A percentile compares a stretch with the other conserved stretches of the same genome.
Conservation (phyloP, 2,329 filamentous ascomycete genomes). For the Nigrospora osmanthi region DNA sequence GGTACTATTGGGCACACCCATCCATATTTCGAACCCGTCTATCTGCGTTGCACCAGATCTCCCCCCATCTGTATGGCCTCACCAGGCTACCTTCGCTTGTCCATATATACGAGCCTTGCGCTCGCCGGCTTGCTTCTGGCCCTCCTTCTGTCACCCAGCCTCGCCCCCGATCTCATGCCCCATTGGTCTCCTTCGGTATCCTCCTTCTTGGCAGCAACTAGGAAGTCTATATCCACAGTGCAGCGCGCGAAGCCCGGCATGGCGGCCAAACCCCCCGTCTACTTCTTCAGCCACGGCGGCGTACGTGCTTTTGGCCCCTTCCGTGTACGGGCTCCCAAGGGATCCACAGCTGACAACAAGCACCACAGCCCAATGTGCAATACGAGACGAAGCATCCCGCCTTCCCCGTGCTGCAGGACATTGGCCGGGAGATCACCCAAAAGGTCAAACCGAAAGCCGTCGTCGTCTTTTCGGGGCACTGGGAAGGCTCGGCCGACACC, state of each 20-base stretch:
- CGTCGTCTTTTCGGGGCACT: slow-evolving; percentile 60
- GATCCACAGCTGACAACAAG: slow-evolving; percentile 4
- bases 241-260: slow-evolving; percentile 9
- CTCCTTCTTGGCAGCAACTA: slow-evolving; percentile 6
- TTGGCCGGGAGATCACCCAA: slow-evolving; percentile 52
- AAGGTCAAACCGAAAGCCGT: slow-evolving; percentile 54
- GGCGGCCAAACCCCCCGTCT: slow-evolving; percentile 29
- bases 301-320: slow-evolving; percentile 20
- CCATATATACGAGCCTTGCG: slow-evolving; percentile 4
- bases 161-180: slow-evolving; percentile 9
- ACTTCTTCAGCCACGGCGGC: slow-evolving; percentile 43
- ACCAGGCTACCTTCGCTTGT: too few relatives aligned
- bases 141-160: slow-evolving; percentile 11
- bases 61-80: neutral
- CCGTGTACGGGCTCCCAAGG: neutral
- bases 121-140: slow-evolving; percentile 11
- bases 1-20: too few relatives aligned
- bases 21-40: too few relatives aligned
- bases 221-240: neutral
- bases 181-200: slow-evolving; percentile 8
- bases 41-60: too few relatives aligned
- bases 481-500: slow-evolving; percentile 42
- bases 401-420: slow-evolving; percentile 49
- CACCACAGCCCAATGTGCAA: slow-evolving; percentile 52
- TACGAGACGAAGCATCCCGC: slow-evolving; percentile 62